phyloP scores from a whole-genome alignment of 179 eudicot species.

The Silene coronaria region DNA sequence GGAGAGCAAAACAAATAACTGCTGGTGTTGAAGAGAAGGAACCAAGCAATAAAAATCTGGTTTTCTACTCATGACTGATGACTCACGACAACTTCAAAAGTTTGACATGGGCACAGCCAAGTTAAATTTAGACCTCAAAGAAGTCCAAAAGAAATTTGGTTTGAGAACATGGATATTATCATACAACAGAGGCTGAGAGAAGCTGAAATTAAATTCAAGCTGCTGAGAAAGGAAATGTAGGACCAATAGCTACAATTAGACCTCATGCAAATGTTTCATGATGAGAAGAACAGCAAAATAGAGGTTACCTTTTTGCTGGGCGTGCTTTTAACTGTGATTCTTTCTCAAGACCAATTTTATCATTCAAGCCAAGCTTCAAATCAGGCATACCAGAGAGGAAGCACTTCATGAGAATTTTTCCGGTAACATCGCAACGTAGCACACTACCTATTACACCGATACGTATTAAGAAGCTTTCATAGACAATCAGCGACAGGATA shows the following conservation, averaged over 20 bases:
- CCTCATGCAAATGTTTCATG: neutral
- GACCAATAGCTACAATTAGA: neutral
- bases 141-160: neutral
- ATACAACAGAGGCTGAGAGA: neutral
- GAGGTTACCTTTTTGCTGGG: conserved; percentile 49
- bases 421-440: conserved; percentile 64
- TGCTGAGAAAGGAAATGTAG: neutral
- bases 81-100: neutral
- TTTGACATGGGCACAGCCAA: neutral
- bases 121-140: neutral
- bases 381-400: conserved; percentile 99
- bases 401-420: conserved; percentile 97
- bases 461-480: neutral
- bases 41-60: neutral
- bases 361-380: conserved; percentile 95
- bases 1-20: neutral
- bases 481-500: neutral
- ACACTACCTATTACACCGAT: neutral
- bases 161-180: neutral
- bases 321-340: conserved; percentile 93
- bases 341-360: conserved; percentile 98
- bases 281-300: conserved; percentile 2
- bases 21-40: neutral
- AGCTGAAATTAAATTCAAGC: conserved; percentile 1
- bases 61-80: neutral